Evolutionary conservation across 1,139 yeast species (phyloP).

Genomic region (Zygosaccharomyces pseudobailii): DNA sequence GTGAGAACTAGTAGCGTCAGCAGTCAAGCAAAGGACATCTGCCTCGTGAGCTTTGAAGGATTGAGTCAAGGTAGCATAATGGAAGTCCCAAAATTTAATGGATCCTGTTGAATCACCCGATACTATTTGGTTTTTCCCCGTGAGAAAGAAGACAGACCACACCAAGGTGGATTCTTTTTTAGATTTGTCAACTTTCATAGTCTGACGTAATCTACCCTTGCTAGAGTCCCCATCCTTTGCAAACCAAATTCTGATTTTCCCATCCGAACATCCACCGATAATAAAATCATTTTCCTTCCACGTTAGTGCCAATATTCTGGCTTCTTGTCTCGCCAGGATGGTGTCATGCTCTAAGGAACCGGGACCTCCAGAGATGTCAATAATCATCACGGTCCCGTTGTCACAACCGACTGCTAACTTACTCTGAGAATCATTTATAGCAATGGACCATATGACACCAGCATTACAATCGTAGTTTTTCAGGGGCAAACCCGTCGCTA

Average conservation of each 20-base stretch:
- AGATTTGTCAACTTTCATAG: conserved; percentile 79
- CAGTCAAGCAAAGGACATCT: conserved; percentile 72
- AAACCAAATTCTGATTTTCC: conserved; percentile 82
- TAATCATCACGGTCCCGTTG: conserved; percentile 81
- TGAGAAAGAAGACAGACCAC: conserved; percentile 75
- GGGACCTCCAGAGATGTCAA: conserved; percentile 78
- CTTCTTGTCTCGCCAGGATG: conserved; percentile 79
- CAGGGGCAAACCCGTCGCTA: conserved; percentile 65
- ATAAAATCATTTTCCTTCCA: conserved; percentile 65
- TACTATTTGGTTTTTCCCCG: conserved; percentile 63
- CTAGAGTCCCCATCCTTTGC: conserved; percentile 30
- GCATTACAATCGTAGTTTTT: conserved; percentile 85
- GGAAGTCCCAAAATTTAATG: conserved; percentile 87
- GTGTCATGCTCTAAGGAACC: conserved; percentile 74
- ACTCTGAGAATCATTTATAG: conserved; percentile 56
- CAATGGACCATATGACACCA: conserved; percentile 89
- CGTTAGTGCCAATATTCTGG: conserved; percentile 71
- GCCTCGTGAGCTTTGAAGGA: conserved; percentile 85
- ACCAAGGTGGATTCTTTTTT: conserved; percentile 74
- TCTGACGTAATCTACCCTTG: conserved; percentile 57
- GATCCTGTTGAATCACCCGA: conserved; percentile 96
- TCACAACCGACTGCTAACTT: conserved; percentile 91
- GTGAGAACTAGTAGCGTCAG: conserved; percentile 57
- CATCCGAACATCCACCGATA: conserved; percentile 95
- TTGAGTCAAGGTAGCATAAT: conserved; percentile 69